These are phyloP conservation scores for Falciphora oryzae DNA, from an alignment of 2,329 filamentous ascomycete genomes.

Conservation along the genomic window DNA sequence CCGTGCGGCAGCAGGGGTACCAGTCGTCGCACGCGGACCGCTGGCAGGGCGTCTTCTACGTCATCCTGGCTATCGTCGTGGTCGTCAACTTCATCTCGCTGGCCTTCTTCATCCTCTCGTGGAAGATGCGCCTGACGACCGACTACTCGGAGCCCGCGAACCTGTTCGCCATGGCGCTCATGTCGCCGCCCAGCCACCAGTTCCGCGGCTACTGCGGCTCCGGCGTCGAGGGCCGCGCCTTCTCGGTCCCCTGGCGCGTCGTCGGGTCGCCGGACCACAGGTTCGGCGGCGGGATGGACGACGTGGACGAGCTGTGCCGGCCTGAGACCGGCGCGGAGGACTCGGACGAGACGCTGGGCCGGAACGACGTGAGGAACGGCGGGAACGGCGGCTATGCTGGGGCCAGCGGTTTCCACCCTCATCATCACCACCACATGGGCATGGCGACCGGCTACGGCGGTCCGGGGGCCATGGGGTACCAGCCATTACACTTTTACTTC, in stretches of 20 bases:
- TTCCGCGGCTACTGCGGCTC: slow-evolving; percentile 34
- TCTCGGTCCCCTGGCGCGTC: slow-evolving; percentile 37
- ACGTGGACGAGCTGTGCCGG: neutral
- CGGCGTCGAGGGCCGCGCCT: slow-evolving; percentile 28
- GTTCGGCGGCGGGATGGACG: slow-evolving; percentile 19
- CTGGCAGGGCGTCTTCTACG: slow-evolving; percentile 63
- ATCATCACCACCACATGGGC: neutral
- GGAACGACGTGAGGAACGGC: neutral
- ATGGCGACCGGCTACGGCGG: neutral
- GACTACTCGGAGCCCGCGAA: slow-evolving; percentile 77
- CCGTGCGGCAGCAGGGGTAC: slow-evolving; percentile 61
- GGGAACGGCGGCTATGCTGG: neutral
- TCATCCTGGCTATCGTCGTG: slow-evolving; percentile 61
- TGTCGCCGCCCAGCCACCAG: slow-evolving; percentile 37
- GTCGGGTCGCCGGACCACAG: slow-evolving; percentile 35
- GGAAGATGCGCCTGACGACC: slow-evolving; percentile 43
- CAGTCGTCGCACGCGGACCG: slow-evolving; percentile 54
- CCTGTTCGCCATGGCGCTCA: slow-evolving; percentile 65
- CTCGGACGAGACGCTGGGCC: neutral
- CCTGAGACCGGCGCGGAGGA: neutral
- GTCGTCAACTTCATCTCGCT: slow-evolving; percentile 61
- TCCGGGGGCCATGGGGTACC: neutral
- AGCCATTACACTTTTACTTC: slow-evolving; percentile 35
- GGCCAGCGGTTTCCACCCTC: neutral
- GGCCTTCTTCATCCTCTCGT: slow-evolving; percentile 35